phyloP scores from a whole-genome alignment of 1,139 yeast genomes.

The Diutina rugosa region DNA sequence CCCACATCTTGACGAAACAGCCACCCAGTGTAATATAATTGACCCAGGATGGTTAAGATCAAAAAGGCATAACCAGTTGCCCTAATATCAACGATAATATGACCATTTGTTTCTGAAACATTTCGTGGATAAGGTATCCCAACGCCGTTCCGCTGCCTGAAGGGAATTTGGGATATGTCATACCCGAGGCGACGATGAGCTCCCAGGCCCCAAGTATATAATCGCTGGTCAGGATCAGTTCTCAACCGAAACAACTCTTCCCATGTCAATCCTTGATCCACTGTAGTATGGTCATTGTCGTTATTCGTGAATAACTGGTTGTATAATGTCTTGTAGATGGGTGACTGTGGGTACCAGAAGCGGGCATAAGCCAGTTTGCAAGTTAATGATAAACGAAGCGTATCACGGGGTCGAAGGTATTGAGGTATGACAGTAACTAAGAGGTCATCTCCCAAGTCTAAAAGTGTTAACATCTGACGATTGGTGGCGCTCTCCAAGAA shows the following conservation, averaged over 20 bases:
- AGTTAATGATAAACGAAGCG: constrained; percentile 32
- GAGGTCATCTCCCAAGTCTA: constrained; percentile 30
- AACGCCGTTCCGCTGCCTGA: constrained; percentile 9
- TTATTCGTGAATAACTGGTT: constrained; percentile 14
- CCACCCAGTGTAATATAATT: constrained; percentile 19
- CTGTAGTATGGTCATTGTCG: constrained; percentile 21
- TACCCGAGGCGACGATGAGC: constrained; percentile 48
- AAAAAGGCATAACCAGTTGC: constrained; percentile 65
- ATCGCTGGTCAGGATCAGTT: constrained; percentile 20
- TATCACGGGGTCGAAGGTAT: constrained; percentile 30
- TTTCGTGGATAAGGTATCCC: constrained; percentile 32
- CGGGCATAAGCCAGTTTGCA: constrained; percentile 9
- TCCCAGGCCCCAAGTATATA: constrained; percentile 56
- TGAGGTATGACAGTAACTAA: constrained; percentile 24
- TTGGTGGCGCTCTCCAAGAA: not conserved
- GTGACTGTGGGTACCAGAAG: not conserved
- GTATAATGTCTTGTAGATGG: constrained; percentile 13
- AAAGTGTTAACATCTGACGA: constrained; percentile 2
- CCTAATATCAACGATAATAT: constrained; percentile 37
- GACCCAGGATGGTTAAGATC: constrained; percentile 38
- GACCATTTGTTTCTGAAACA: constrained; percentile 17
- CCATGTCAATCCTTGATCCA: constrained; percentile 34
- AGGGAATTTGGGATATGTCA: constrained; percentile 15
- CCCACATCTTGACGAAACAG: not conserved
- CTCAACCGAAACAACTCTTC: constrained; percentile 33